These are phyloP conservation scores for Diaporthe citrichinensis DNA, from an alignment of 2,329 filamentous ascomycete species.

Conservation along the genomic window DNA sequence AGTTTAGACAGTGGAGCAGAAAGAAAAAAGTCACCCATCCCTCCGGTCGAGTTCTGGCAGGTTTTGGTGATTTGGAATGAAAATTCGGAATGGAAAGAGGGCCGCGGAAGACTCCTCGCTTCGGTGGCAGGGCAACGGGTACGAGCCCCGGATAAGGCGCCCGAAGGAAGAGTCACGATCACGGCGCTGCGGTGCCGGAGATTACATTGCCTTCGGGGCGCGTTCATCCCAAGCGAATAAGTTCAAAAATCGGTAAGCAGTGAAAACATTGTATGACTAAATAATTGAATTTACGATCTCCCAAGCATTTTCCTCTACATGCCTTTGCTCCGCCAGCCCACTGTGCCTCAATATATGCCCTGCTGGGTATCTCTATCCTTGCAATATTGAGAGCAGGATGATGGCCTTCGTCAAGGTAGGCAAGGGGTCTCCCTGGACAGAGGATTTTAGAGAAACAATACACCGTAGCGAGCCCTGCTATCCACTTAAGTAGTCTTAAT, in stretches of 20 bases:
- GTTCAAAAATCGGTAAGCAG: neutral
- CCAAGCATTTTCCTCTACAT: too few species aligned
- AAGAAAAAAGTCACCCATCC: too few species aligned
- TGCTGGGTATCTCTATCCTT: neutral
- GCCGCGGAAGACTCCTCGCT: neutral
- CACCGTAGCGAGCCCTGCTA: neutral
- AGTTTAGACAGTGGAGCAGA: too few species aligned
- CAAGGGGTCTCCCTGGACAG: neutral
- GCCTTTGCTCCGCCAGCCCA: neutral
- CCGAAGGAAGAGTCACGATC: slow-evolving; percentile 2
- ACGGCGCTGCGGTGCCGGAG: neutral
- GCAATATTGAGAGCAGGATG: neutral
- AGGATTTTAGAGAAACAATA: too few species aligned
- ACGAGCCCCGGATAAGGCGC: neutral
- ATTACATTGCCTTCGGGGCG: neutral
- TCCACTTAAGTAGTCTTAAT: neutral
- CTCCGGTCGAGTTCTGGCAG: neutral
- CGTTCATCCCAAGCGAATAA: too few species aligned
- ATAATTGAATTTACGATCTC: neutral
- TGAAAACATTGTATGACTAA: neutral
- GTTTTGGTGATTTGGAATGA: neutral
- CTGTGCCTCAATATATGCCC: neutral
- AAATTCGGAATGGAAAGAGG: neutral
- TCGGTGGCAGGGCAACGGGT: neutral
- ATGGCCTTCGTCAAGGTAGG: neutral